phyloP scores from a whole-genome alignment of 1,139 yeast species.

The Hemisphaericaspora xylanilytica region DNA sequence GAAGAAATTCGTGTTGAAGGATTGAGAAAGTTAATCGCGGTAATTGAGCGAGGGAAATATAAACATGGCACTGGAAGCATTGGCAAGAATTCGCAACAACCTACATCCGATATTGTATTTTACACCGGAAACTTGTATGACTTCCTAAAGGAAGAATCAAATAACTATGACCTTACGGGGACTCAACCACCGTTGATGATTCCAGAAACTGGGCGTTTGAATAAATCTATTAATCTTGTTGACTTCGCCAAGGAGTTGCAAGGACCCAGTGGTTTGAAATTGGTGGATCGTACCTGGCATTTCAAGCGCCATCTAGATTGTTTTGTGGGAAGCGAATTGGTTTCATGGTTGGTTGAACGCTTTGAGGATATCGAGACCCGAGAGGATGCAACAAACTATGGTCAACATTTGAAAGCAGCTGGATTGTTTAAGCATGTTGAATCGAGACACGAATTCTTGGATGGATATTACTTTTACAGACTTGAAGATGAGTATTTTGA shows the following conservation, averaged over 20 bases:
- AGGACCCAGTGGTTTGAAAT: slow-evolving; percentile 56
- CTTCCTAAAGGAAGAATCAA: slow-evolving; percentile 47
- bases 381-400: slow-evolving; percentile 80
- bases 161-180: slow-evolving; percentile 35
- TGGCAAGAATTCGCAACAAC: slow-evolving; percentile 43
- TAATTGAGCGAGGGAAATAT: slow-evolving; percentile 61
- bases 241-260: slow-evolving; percentile 69
- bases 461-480: slow-evolving; percentile 90
- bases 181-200: slow-evolving; percentile 36
- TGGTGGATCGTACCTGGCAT: slow-evolving; percentile 90
- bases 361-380: slow-evolving; percentile 76
- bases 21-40: slow-evolving; percentile 63
- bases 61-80: slow-evolving; percentile 41
- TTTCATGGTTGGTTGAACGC: slow-evolving; percentile 76
- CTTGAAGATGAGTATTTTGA: slow-evolving; percentile 57
- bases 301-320: slow-evolving; percentile 75
- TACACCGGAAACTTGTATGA: slow-evolving; percentile 83
- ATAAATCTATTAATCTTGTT: slow-evolving; percentile 33
- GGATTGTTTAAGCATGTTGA: slow-evolving; percentile 81
- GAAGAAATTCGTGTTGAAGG: slow-evolving; percentile 92
- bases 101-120: slow-evolving; percentile 73
- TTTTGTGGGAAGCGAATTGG: slow-evolving; percentile 83
- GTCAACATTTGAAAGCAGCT: slow-evolving; percentile 69
- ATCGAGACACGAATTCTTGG: slow-evolving; percentile 75
- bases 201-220: slow-evolving; percentile 32